Evolutionary conservation across 176 grass and related monocot genomes (phyloP).

Genomic region (Rhynchospora tenuis): DNA sequence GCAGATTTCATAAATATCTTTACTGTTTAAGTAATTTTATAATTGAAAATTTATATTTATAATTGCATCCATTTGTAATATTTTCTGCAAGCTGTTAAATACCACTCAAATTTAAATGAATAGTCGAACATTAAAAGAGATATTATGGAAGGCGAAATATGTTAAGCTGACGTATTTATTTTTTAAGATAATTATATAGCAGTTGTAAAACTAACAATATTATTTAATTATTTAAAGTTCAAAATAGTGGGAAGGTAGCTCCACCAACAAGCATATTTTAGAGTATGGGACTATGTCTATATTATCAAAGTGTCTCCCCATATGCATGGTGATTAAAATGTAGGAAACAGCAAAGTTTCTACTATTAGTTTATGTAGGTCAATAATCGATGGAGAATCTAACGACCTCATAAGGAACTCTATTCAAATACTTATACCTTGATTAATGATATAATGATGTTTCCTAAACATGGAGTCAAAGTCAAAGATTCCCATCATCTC

Average conservation of each 20-base stretch:
- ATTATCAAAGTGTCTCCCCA: background rate
- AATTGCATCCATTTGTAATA: background rate
- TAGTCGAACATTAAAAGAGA: background rate
- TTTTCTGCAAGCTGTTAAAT: background rate
- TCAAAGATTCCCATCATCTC: conserved; percentile 5
- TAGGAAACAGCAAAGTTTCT: background rate
- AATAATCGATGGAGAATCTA: background rate
- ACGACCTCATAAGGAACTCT: background rate
- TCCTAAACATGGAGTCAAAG: background rate
- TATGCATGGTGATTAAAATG: background rate
- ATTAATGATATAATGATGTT: background rate
- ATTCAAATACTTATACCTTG: background rate
- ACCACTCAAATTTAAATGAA: background rate
- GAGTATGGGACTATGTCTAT: background rate
- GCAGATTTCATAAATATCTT: too few relatives aligned
- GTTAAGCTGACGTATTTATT: too few relatives aligned
- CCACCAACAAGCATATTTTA: background rate
- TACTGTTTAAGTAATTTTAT: too few relatives aligned
- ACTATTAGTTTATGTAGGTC: background rate
- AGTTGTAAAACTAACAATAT: too few relatives aligned
- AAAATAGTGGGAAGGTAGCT: too few relatives aligned
- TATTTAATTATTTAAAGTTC: too few relatives aligned
- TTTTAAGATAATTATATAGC: too few relatives aligned
- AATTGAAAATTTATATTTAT: background rate
- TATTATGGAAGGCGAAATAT: too few relatives aligned